These are phyloP conservation scores for Chlorella sp. DNA, from an alignment of 139 green algal genomes.

Conservation along the genomic window DNA sequence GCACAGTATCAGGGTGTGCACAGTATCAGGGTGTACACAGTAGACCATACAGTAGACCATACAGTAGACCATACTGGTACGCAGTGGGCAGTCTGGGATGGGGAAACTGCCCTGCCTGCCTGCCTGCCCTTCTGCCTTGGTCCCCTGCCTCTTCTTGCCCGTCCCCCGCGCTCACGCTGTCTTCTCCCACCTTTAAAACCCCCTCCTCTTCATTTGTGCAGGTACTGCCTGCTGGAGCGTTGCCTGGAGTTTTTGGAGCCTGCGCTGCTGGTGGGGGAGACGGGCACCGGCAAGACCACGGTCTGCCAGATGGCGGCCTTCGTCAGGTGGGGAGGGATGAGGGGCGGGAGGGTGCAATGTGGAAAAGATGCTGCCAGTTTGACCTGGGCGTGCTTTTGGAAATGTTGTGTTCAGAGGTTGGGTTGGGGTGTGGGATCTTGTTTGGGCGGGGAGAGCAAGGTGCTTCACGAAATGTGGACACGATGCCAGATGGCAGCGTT, in stretches of 20 bases:
- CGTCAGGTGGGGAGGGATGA: conserved; percentile 47
- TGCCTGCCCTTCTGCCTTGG: not conserved
- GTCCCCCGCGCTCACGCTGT: not conserved
- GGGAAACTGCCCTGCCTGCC: too few relatives aligned
- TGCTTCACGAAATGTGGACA: too few relatives aligned
- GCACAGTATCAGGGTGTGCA: too few relatives aligned
- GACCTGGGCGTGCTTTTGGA: not conserved
- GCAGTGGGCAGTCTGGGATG: too few relatives aligned
- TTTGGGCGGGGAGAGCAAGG: too few relatives aligned
- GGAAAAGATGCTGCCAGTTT: not conserved
- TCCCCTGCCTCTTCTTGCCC: not conserved
- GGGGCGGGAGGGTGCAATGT: not conserved
- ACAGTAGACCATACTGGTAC: too few relatives aligned
- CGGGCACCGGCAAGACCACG: conserved; percentile 97
- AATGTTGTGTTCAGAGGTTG: not conserved
- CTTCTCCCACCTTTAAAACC: not conserved
- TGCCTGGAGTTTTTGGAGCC: conserved; percentile 88
- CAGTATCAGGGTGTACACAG: too few relatives aligned
- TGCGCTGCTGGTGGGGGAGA: conserved; percentile 96
- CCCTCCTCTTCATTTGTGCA: not conserved
- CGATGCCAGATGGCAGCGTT: too few relatives aligned
- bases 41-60: too few relatives aligned
- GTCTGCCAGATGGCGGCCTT: conserved; percentile 94
- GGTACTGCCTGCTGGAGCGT: conserved; percentile 45
- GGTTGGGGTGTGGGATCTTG: not conserved